Evolutionary conservation across 2,329 filamentous ascomycete species (phyloP).

Genomic region (Aspergillus piperis): DNA sequence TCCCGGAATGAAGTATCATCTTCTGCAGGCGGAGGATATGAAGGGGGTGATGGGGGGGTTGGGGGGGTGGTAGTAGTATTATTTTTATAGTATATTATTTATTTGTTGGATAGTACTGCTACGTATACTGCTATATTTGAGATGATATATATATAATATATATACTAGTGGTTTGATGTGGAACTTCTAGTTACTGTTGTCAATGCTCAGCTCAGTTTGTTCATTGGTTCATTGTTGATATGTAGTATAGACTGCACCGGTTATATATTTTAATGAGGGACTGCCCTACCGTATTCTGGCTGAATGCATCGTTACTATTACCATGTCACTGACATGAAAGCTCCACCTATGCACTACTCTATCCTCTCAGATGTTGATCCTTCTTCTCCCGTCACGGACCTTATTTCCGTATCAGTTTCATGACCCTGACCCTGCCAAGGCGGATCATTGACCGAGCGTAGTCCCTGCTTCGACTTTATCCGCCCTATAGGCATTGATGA

Average conservation of each 20-base stretch:
- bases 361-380: not conserved
- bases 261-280: not conserved
- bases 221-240: not conserved
- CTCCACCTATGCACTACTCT: not conserved
- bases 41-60: slow-evolving; percentile 23
- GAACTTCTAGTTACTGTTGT: no score
- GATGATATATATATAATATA: not conserved
- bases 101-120: no score
- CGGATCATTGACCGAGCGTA: not conserved
- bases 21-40: slow-evolving; percentile 35
- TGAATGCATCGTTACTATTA: not conserved
- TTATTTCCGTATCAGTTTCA: not conserved
- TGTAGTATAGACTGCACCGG: not conserved
- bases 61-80: slow-evolving; percentile 26
- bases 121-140: not conserved
- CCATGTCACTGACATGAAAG: not conserved
- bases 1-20: slow-evolving; percentile 32
- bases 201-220: not conserved
- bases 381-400: not conserved
- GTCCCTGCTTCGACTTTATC: not conserved
- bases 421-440: not conserved
- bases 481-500: not conserved
- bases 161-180: not conserved
- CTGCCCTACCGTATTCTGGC: not conserved
- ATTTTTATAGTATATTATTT: no score